These are phyloP conservation scores for Aureobasidium sp. DNA, from an alignment of 2,329 filamentous ascomycete species.

Conservation along the genomic window DNA sequence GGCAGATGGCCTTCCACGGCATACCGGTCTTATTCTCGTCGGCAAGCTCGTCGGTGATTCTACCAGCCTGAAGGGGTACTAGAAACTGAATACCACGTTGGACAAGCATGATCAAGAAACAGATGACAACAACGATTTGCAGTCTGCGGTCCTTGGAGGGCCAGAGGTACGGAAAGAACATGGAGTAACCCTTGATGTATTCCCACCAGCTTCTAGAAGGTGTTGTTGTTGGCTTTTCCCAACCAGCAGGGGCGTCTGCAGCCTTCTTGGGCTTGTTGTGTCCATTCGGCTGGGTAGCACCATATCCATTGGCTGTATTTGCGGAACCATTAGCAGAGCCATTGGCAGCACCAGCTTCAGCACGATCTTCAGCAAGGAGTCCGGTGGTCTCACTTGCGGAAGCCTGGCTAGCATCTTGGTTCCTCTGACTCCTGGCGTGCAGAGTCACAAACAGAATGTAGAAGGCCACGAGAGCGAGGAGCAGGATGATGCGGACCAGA, in stretches of 20 bases:
- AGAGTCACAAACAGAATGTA: conserved; percentile 50
- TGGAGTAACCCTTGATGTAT: conserved; percentile 82
- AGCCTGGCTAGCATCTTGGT: conserved; percentile 32
- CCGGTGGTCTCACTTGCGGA: conserved; percentile 56
- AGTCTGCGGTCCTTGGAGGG: conserved; percentile 71
- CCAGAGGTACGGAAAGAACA: conserved; percentile 97
- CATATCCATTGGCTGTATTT: conserved; percentile 45
- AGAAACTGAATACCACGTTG: conserved; percentile 81
- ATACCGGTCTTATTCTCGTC: conserved; percentile 46
- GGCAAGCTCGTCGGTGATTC: conserved; percentile 68
- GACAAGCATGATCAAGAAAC: conserved; percentile 70
- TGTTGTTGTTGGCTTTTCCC: conserved; percentile 80
- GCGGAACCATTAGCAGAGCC: conserved; percentile 42
- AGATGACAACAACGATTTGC: conserved; percentile 72
- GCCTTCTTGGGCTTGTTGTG: conserved; percentile 34
- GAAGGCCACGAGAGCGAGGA: conserved; percentile 53
- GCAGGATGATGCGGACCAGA: conserved; percentile 59
- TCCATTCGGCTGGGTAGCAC: conserved; percentile 39
- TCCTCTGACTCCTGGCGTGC: conserved; percentile 32
- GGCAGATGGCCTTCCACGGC: conserved; percentile 65
- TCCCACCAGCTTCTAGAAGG: conserved; percentile 93
- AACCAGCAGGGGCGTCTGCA: conserved; percentile 54
- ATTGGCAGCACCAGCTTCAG: conserved; percentile 35
- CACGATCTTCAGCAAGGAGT: conserved; percentile 47
- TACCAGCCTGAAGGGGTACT: conserved; percentile 74